Evolutionary conservation across 2,329 filamentous ascomycete species (phyloP), one percentile per base, ranked within the genome.

Genomic region (Colletotrichum neosansevieriae): DNA sequence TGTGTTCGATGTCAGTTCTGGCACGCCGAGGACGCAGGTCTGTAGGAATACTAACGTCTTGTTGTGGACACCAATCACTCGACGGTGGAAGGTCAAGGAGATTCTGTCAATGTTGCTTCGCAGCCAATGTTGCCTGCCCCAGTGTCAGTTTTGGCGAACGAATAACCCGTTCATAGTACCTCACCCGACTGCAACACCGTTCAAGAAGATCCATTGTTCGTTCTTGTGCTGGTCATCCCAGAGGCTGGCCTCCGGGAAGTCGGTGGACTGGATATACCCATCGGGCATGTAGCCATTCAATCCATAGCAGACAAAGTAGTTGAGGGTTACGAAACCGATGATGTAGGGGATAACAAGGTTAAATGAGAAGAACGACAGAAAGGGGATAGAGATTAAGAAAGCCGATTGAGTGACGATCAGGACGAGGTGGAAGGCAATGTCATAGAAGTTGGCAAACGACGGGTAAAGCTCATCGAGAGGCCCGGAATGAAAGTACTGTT

Each of bases 131-230:
- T 87, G 80, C 3, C 86, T 88, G 67, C 32, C 50, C 7, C 12
- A 5, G 13, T 15, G 32, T 64, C 17, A 42, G 32, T 24, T 13
- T n/a, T 12, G 1, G 11, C 2, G 10, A 5, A 12, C 3, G 3
- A 11, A 4, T 24, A 19, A 19, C 4, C 2, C 6, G 0, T 10
- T 15, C 6, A 6, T 38, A 80, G 10, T 10, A 13, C 9, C 85
- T 67, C 78, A 89, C 87, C 85, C 86, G 38, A 85, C 85, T 10
- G 85, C 88, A 32, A 94, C 88, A 1, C 92, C 92, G 74, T 94
- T 94, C 58, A 94, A 78, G 75, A 92, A 94, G n/a, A 94, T 84
- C 92, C 92, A 95, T 73, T 90, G 86, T 79, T 94, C 92, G 59
- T 88, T 82, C 11, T 82, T 80, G 75, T 88, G 84, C 19, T 63